These are phyloP conservation scores for Fusarium sp. DNA, from an alignment of 2,329 filamentous ascomycete genomes.

Conservation along the genomic window DNA sequence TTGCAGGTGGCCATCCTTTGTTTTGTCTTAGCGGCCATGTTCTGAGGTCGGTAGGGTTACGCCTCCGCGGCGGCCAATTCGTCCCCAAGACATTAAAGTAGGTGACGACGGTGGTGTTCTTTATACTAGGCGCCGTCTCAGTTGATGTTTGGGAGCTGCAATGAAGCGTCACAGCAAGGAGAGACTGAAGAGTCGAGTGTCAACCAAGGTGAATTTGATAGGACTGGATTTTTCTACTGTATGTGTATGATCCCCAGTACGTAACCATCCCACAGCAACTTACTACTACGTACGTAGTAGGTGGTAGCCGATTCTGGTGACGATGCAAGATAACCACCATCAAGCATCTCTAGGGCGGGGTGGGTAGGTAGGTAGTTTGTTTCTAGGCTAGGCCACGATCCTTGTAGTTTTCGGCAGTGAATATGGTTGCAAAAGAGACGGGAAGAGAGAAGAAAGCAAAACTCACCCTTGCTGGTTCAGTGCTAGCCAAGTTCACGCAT, in stretches of 20 bases:
- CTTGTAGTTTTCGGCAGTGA: slow-evolving; percentile 28
- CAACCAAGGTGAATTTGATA: background rate
- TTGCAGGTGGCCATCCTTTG: slow-evolving; percentile 35
- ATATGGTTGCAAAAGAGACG: slow-evolving; percentile 3
- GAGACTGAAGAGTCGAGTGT: background rate
- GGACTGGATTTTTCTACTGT: background rate
- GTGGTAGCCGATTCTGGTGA: too few species aligned
- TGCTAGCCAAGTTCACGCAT: slow-evolving; percentile 23
- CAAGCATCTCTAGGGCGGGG: slow-evolving; percentile 27
- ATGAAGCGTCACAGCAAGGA: slow-evolving; percentile 3
- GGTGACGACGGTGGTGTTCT: slow-evolving; percentile 21
- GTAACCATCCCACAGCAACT: background rate
- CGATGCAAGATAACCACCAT: slow-evolving; percentile 15
- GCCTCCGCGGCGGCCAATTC: slow-evolving; percentile 33
- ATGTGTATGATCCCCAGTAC: background rate
- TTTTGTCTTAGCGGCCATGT: slow-evolving; percentile 33
- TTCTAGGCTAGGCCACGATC: slow-evolving; percentile 21
- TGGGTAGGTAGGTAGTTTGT: slow-evolving; percentile 13
- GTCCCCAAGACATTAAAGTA: slow-evolving; percentile 25
- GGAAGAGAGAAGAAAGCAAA: slow-evolving; percentile 4
- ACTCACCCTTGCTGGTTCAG: slow-evolving; percentile 15
- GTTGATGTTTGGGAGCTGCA: slow-evolving; percentile 11
- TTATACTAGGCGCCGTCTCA: slow-evolving; percentile 21
- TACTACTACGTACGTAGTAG: too few species aligned
- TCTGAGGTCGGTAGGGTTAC: slow-evolving; percentile 27